phyloP scores from a whole-genome alignment of 352 stramenopile species.

The Pythium monospermum region DNA sequence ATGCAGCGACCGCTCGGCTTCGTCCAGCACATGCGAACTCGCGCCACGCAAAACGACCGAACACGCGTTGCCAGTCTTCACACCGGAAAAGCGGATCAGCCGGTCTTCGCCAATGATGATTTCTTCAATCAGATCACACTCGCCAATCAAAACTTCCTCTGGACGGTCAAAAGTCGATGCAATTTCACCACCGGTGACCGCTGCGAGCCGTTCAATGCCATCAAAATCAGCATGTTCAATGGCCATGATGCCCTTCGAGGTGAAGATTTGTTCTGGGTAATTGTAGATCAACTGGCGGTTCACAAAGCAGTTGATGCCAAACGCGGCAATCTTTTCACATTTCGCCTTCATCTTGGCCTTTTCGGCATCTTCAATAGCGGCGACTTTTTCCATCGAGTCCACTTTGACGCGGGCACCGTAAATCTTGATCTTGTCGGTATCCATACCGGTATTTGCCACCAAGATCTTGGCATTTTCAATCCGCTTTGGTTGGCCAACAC shows the following conservation, averaged over 20 bases:
- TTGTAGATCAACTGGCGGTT: conserved; percentile 99
- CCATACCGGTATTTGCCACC: conserved; percentile 99
- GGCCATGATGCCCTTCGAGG: conserved; percentile 96
- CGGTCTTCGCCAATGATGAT: conserved; percentile 98
- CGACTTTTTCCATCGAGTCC: conserved; percentile 98
- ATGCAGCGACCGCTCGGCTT: conserved; percentile 98
- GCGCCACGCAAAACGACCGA: conserved; percentile 94
- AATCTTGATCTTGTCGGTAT: conserved; percentile 99
- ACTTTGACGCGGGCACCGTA: conserved; percentile 97
- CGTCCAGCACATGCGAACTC: conserved; percentile 95
- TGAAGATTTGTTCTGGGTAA: conserved; percentile 98
- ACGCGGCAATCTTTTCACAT: conserved; percentile 96
- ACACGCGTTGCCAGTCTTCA: conserved; percentile 94
- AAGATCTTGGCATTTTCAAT: conserved; percentile 99
- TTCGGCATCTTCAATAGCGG: conserved; percentile 98
- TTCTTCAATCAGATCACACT: conserved; percentile 98
- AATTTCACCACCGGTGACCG: conserved; percentile 95
- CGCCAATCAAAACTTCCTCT: conserved; percentile 94
- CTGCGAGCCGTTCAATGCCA: conserved; percentile 96
- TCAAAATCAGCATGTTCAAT: conserved; percentile 99
- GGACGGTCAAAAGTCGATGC: conserved; percentile 98
- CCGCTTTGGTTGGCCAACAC: conserved; percentile 93
- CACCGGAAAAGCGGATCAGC: conserved; percentile 96
- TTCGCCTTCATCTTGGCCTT: conserved; percentile 99
- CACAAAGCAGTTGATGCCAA: conserved; percentile 99